Evolutionary conservation across 257 asterid species (phyloP), one percentile per base, ranked within the genome.

Genomic region (Gardenia jasminoides): DNA sequence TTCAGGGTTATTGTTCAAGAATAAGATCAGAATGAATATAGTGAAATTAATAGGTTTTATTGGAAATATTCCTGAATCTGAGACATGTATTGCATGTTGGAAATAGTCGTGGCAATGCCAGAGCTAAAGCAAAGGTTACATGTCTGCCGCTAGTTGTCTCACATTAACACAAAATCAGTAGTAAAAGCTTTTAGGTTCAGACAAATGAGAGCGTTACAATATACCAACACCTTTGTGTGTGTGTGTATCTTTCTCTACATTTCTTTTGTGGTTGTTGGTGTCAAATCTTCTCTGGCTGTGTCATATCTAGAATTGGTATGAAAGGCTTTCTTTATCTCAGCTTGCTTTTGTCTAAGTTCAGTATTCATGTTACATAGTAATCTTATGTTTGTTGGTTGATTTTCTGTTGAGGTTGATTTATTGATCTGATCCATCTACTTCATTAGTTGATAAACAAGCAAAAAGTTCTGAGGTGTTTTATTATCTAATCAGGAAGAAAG

Each of bases 131-230:
- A 36, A 68, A 36, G 31, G 66, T 66, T 66, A 76, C 62, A n/a
- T 79, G 64, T 72, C 72, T 30, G 33, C 65, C 28, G 30, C 54
- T 50, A 1, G 6, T 22, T 43, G 72, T 26, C 72, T 59, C 31
- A 10, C 46, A 8, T 28, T 58, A 76, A 78, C 76, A 17, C 28
- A 44, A 67, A 54, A 78, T 61, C 19, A 24, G 16, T 19, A 41
- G 43, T 43, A 43, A 78, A 59, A 39, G 81, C 46, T 47, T 47
- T n/a, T 16, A 36, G 56, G n/a, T 67, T 67, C 8, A 20, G 81
- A 70, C 70, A 41, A 77, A 67, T 26, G 71, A 28, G 76, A 36
- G 65, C 70, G 50, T 70, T 70, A 43, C 77, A 78, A 39, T 56
- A 44, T 31, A 78, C 71, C 65, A 64, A 70, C 61, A 69, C 28